These are phyloP conservation scores for Lipomyces sp. DNA, from an alignment of 805 yeast species.

Conservation along the genomic window DNA sequence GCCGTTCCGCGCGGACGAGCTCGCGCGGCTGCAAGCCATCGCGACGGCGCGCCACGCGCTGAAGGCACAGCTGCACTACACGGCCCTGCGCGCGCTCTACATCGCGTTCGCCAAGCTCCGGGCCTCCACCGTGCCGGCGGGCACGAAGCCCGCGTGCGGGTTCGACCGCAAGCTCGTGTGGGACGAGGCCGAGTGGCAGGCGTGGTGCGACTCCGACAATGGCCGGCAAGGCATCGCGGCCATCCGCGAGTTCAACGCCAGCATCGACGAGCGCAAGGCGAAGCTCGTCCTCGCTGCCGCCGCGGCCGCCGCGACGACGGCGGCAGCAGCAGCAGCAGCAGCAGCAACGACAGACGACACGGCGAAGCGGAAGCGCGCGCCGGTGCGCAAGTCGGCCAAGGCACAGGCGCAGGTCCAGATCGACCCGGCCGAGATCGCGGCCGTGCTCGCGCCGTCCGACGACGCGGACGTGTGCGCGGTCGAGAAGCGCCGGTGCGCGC, in stretches of 20 bases:
- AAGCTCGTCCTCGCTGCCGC: neutral
- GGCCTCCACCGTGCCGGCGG: constrained; percentile 27
- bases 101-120: constrained; percentile 26
- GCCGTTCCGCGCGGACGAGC: neutral
- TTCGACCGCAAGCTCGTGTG: constrained; percentile 33
- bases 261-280: constrained; percentile 4
- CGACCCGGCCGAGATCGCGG: constrained; percentile 9
- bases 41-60: constrained; percentile 1
- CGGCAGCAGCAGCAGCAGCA: neutral
- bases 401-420: constrained; percentile 5
- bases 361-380: neutral
- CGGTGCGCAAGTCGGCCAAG: neutral
- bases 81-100: constrained; percentile 24
- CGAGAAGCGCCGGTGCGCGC: constrained; percentile 29
- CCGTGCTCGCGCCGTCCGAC: neutral
- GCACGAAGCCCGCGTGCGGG: constrained; percentile 34
- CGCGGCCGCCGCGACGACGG: neutral
- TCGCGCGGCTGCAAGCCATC: neutral
- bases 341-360: neutral
- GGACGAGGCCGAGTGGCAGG: constrained; percentile 30
- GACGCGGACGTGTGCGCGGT: constrained; percentile 22
- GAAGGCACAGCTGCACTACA: constrained; percentile 23
- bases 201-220: constrained; percentile 20
- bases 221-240: constrained; percentile 14
- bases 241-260: constrained; percentile 5